A percentile compares a stretch with the other conserved stretches of the same genome.
Evolutionary conservation across 768 basidiomycete genomes (phyloP).

Genomic region (Pleurotus giganteus): DNA sequence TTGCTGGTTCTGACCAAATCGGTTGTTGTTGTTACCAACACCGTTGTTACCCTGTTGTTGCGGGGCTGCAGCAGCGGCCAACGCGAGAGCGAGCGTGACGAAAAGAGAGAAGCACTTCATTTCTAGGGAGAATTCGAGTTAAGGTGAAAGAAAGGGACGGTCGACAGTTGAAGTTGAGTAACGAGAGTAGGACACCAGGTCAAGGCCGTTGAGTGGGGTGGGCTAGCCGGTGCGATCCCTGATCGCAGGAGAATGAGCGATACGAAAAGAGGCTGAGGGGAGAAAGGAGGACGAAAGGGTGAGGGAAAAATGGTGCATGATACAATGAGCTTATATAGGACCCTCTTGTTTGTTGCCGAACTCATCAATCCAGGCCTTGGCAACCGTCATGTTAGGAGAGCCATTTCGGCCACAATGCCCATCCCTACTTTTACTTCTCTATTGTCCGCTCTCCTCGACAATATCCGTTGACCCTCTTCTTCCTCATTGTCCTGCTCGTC

Average conservation of each 20-base stretch:
- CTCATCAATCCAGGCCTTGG: constrained; percentile 3
- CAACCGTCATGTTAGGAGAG: constrained; percentile 10
- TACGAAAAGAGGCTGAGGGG: constrained; percentile 1
- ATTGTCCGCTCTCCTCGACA: not conserved
- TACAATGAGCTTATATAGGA: constrained; percentile 3
- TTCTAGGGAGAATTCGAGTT: constrained; percentile 2
- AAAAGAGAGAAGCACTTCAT: constrained; percentile 33
- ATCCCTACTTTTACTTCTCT: not conserved
- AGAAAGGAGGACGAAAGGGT: constrained; percentile 15
- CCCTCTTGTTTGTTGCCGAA: constrained; percentile 6
- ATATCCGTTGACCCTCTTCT: too few species aligned
- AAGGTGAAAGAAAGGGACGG: constrained; percentile 10
- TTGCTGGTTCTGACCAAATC: constrained; percentile 12
- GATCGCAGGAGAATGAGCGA: constrained; percentile 11
- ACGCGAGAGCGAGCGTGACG: constrained; percentile 23
- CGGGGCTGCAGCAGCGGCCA: constrained; percentile 19
- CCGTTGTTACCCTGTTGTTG: constrained; percentile 1
- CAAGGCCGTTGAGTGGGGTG: constrained; percentile 12
- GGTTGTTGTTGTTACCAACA: not conserved
- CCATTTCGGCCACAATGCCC: constrained; percentile 4
- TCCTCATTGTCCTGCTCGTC: not conserved
- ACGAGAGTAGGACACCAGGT: constrained; percentile 19
- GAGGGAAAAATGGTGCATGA: not conserved
- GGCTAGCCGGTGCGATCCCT: constrained; percentile 9
- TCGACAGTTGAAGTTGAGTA: constrained; percentile 12